Evolutionary conservation across 495 filamentous ascomycete genomes (phyloP).

Genomic region (Sporormia fimetaria): DNA sequence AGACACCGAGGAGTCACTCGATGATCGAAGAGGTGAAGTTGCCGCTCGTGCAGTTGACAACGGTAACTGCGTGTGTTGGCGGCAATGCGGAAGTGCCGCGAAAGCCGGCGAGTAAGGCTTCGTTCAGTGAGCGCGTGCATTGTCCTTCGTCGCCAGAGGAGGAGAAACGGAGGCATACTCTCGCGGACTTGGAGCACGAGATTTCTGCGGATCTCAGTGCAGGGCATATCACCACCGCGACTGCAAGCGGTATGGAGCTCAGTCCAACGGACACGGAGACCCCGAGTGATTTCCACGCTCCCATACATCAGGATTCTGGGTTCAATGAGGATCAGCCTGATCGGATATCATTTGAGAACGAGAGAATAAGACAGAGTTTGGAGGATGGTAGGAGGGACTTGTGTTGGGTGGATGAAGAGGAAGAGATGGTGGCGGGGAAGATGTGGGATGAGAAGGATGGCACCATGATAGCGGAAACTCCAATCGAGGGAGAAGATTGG

Average conservation of each 20-base stretch:
- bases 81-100: not conserved
- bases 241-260: constrained; percentile 7
- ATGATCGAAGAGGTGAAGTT: constrained; percentile 12
- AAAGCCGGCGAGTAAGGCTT: constrained; percentile 11
- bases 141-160: constrained; percentile 1
- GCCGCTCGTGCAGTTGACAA: not conserved
- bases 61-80: not conserved
- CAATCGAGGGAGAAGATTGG: not conserved
- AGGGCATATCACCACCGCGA: not conserved
- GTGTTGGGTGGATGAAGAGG: not conserved
- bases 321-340: constrained; percentile 24
- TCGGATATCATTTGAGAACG: constrained; percentile 5
- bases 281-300: constrained; percentile 9
- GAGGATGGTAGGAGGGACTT: constrained; percentile 3
- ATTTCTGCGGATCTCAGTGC: constrained; percentile 4
- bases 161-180: constrained; percentile 1
- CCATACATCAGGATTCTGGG: constrained; percentile 30
- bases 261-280: not conserved
- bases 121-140: constrained; percentile 23
- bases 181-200: constrained; percentile 22
- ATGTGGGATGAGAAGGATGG: constrained; percentile 18
- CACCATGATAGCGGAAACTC: constrained; percentile 6
- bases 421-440: constrained; percentile 3
- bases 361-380: constrained; percentile 17
- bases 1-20: constrained; percentile 13